Evolutionary conservation across 2,329 filamentous ascomycete species (phyloP), one percentile per base, ranked within the genome.

Genomic region (Pseudogymnoascus sp.): DNA sequence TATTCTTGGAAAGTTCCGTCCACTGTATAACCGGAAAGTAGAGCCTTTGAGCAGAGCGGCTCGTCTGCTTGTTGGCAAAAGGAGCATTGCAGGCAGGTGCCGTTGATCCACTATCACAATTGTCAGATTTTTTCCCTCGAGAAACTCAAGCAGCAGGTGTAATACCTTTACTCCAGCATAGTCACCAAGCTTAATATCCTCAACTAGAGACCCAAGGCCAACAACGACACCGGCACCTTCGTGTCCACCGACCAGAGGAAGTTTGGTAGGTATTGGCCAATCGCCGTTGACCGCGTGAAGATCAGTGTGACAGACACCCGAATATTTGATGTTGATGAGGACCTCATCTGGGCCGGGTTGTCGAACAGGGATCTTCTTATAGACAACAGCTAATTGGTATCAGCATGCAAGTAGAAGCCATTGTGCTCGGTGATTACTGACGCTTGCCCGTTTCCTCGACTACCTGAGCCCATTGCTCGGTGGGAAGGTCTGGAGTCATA

Each of bases 1-100:
- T 96, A 97, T 81, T 96, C 87, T 81, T 97, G 93, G 84, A 97
- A 97, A 50, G 88, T 87, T 34, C 93, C 93, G 74, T 96, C 90
- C 73, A 96, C 91, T 5, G 91, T 96, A 83, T 96, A 96, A 64
- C 93, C 93, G 1, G 91, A 96, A 42, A 96, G 84, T 37, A 83
- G 78, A 25, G 90, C 85, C 64, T 89, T 80, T 14, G 83, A 76
- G 79, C 93, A 97, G 6, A 96, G 87, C 2, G 91, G 89, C 79
- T 97, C 93, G 69, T 96, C 89, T 59, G 84, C 77, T 70, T 86
- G 82, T 73, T 89, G 86, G 81, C 93, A 97, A 82, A 90, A 96
- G 70, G 86, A 82, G 79, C 93, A 97, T 67, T 82, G 76, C 66
- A 96, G 81, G 77, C 93, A 97, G 56, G 89, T 88, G 67, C 91